Conservation (phyloP, 345 rosid species). For the Heritiera fomes region DNA sequence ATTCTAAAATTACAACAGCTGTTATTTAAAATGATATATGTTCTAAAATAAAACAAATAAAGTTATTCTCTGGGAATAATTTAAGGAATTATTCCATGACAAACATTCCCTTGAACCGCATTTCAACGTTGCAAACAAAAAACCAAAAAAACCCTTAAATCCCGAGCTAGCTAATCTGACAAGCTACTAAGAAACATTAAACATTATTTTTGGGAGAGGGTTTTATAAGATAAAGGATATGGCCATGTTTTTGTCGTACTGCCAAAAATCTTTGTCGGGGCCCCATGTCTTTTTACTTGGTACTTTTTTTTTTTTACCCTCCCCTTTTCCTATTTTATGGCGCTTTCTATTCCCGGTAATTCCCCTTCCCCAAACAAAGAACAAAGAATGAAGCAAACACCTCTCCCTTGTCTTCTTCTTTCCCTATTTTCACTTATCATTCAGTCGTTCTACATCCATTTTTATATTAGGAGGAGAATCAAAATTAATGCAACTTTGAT, state of each 20-base stretch:
- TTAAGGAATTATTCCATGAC: slow-evolving; percentile 23
- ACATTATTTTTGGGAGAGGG: background rate
- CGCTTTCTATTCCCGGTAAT: slow-evolving; percentile 11
- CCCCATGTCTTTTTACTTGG: slow-evolving; percentile 42
- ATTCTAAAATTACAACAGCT: background rate
- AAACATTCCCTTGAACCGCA: slow-evolving; percentile 37
- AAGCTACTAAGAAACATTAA: background rate
- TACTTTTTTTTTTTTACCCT: slow-evolving; percentile 19
- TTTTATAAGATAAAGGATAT: background rate
- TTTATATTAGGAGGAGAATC: background rate
- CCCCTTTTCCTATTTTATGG: slow-evolving; percentile 16
- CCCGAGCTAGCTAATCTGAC: slow-evolving; percentile 41
- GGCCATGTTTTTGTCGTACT: slow-evolving; percentile 33
- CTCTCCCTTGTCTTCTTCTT: slow-evolving; percentile 49
- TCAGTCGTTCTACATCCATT: background rate
- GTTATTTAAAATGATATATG: background rate
- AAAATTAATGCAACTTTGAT: background rate
- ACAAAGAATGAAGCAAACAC: slow-evolving; percentile 33
- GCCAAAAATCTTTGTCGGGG: slow-evolving; percentile 65
- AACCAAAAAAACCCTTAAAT: slow-evolving; percentile 47
- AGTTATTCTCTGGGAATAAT: slow-evolving; percentile 28
- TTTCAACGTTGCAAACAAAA: slow-evolving; percentile 38
- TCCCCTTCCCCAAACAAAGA: slow-evolving; percentile 25
- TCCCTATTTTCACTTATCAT: slow-evolving; percentile 3
- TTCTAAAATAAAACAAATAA: background rate